A percentile compares a stretch with the other conserved stretches of the same genome.
Conservation (phyloP, 148 eudicot genomes). For the Fagopyrum tataricum region DNA sequence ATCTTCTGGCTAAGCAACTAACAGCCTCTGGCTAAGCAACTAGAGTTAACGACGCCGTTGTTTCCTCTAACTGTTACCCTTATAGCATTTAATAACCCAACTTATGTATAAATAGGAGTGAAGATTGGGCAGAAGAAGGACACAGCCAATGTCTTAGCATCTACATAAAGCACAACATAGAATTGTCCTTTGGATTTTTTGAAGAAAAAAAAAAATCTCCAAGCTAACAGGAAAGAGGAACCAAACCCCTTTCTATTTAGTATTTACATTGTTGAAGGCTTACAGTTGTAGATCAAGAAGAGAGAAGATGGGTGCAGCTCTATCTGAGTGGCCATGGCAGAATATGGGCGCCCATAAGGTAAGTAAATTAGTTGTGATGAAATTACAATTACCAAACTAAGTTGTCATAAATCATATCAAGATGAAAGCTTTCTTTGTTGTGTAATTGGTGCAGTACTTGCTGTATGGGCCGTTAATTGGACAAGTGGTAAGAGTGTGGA, state of each 20-base stretch:
- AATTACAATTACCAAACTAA: neutral
- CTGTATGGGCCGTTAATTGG: slow-evolving; percentile 59
- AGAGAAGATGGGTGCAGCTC: slow-evolving; percentile 25
- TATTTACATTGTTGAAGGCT: too few species aligned
- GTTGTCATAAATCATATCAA: neutral
- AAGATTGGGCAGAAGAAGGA: neutral
- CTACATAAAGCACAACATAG: too few species aligned
- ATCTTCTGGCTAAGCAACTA: too few species aligned
- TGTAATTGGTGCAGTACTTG: slow-evolving; percentile 35
- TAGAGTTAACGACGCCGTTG: too few species aligned
- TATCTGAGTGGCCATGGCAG: slow-evolving; percentile 75
- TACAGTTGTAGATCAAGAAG: neutral
- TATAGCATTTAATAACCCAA: too few species aligned
- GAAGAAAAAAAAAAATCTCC: neutral
- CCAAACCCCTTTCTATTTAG: neutral
- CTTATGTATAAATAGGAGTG: too few species aligned
- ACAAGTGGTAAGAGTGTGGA: slow-evolving; percentile 35
- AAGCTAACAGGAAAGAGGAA: neutral
- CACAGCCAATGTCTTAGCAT: neutral
- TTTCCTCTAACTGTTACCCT: too few species aligned
- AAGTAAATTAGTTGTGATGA: neutral
- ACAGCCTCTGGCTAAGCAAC: too few species aligned
- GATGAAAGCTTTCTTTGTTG: neutral
- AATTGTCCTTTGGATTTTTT: neutral
- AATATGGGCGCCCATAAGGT: slow-evolving; percentile 69